These are phyloP conservation scores for Tulasnella sp. DNA, from an alignment of 768 basidiomycete species.

Conservation along the genomic window DNA sequence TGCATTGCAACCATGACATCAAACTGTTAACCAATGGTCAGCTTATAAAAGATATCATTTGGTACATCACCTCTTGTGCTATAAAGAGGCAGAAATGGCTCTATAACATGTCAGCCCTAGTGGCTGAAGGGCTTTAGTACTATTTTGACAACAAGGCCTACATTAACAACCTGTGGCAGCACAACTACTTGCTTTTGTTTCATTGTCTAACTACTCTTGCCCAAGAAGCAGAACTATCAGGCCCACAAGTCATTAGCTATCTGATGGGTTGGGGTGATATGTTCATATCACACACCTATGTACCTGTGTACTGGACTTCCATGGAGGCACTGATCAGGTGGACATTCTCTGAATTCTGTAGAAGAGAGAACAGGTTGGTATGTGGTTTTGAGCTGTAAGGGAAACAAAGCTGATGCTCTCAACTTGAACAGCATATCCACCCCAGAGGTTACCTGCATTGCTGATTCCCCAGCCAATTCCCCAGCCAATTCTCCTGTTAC, in stretches of 20 bases:
- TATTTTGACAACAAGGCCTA: slow-evolving; percentile 20
- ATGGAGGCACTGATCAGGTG: no score
- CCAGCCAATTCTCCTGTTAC: no score
- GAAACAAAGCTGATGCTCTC: no score
- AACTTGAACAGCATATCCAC: no score
- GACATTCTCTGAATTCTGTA: no score
- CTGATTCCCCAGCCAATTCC: no score
- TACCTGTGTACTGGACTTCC: slow-evolving; percentile 27
- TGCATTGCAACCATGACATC: slow-evolving; percentile 32
- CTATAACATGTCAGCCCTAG: slow-evolving; percentile 29
- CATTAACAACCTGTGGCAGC: slow-evolving; percentile 21
- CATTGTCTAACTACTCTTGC: slow-evolving; percentile 27
- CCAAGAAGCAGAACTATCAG: slow-evolving; percentile 30
- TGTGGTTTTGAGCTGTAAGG: no score
- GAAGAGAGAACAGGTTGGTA: no score
- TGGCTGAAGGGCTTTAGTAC: slow-evolving; percentile 27
- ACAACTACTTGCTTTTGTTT: slow-evolving; percentile 27
- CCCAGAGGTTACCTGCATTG: no score
- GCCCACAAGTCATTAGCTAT: slow-evolving; percentile 31
- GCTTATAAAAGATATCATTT: slow-evolving; percentile 28
- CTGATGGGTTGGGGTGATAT: slow-evolving; percentile 36
- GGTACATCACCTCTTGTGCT: slow-evolving; percentile 29
- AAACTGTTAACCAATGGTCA: slow-evolving; percentile 31
- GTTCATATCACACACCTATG: slow-evolving; percentile 30
- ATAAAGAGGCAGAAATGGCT: slow-evolving; percentile 29